These are phyloP conservation scores for Diaporthe capsici DNA, from an alignment of 2,329 filamentous ascomycete genomes.

Conservation along the genomic window DNA sequence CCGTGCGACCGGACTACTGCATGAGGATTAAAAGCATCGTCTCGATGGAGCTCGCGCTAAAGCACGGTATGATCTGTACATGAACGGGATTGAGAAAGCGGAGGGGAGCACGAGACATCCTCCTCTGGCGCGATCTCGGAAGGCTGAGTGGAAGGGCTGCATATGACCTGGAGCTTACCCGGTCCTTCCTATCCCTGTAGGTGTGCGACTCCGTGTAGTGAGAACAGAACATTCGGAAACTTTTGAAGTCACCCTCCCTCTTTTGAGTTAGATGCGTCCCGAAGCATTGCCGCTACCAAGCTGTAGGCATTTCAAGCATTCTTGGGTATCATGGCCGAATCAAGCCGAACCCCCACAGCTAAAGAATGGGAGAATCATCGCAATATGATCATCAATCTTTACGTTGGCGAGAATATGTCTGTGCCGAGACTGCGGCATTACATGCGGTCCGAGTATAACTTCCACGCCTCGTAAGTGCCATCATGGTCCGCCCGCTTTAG, in stretches of 20 bases:
- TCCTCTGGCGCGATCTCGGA: background rate
- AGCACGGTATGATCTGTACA: background rate
- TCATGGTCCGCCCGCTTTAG: background rate
- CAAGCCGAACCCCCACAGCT: background rate
- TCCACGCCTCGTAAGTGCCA: background rate
- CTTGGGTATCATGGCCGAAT: background rate
- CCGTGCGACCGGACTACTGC: too few relatives aligned
- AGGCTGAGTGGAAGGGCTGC: background rate
- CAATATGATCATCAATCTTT: background rate
- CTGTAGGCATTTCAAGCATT: background rate
- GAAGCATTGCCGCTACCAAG: background rate
- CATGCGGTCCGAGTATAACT: background rate
- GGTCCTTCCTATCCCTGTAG: background rate
- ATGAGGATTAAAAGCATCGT: background rate
- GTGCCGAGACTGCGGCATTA: background rate
- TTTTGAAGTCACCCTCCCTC: background rate
- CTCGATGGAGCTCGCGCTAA: background rate
- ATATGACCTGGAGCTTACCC: background rate
- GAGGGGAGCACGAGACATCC: background rate
- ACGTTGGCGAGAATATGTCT: background rate
- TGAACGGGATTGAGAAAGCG: background rate
- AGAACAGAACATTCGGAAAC: background rate
- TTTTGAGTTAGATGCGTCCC: background rate
- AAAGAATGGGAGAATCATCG: background rate
- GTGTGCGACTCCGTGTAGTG: background rate